These are phyloP conservation scores for Penicillium flavigenum DNA, from an alignment of 495 filamentous ascomycete genomes.

Conservation along the genomic window DNA sequence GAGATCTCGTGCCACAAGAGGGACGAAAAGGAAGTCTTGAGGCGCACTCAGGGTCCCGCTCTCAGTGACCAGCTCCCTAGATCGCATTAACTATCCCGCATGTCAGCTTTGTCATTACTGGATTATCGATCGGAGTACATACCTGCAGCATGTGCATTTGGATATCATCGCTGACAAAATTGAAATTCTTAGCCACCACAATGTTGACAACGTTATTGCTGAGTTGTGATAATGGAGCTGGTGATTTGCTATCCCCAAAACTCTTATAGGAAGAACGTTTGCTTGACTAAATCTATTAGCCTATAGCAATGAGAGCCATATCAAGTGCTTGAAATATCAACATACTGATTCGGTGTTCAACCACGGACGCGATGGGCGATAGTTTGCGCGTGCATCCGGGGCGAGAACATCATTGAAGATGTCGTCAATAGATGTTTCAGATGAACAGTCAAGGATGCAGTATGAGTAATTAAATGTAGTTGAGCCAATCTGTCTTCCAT, in stretches of 20 bases:
- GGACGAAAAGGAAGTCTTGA: slow-evolving; percentile 76
- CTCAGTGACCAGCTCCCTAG: slow-evolving; percentile 70
- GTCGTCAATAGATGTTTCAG: slow-evolving; percentile 72
- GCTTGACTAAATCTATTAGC: slow-evolving; percentile 25
- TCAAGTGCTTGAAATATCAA: neutral
- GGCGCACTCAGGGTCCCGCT: slow-evolving; percentile 71
- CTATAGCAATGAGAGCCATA: too few species aligned
- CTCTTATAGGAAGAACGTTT: slow-evolving; percentile 24
- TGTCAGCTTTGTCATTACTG: slow-evolving; percentile 13
- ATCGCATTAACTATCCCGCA: slow-evolving; percentile 68
- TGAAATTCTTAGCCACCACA: slow-evolving; percentile 76
- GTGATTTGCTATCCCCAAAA: slow-evolving; percentile 25
- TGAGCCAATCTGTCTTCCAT: slow-evolving; percentile 55
- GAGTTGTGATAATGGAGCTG: slow-evolving; percentile 15
- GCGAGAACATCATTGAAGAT: slow-evolving; percentile 67
- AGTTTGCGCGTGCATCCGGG: slow-evolving; percentile 24
- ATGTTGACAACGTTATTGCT: slow-evolving; percentile 67
- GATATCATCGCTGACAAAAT: slow-evolving; percentile 64
- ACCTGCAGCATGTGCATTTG: slow-evolving; percentile 85
- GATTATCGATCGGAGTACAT: neutral
- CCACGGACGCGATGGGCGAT: slow-evolving; percentile 20
- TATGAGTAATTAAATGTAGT: slow-evolving; percentile 69
- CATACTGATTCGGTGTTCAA: slow-evolving; percentile 27
- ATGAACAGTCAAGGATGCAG: slow-evolving; percentile 67
- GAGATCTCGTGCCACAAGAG: slow-evolving; percentile 54